Percentiles rank a stretch among this genome's conserved stretches.
Evolutionary conservation across 306 rosid genomes (phyloP).

Genomic region (Cucumis cinereus): DNA sequence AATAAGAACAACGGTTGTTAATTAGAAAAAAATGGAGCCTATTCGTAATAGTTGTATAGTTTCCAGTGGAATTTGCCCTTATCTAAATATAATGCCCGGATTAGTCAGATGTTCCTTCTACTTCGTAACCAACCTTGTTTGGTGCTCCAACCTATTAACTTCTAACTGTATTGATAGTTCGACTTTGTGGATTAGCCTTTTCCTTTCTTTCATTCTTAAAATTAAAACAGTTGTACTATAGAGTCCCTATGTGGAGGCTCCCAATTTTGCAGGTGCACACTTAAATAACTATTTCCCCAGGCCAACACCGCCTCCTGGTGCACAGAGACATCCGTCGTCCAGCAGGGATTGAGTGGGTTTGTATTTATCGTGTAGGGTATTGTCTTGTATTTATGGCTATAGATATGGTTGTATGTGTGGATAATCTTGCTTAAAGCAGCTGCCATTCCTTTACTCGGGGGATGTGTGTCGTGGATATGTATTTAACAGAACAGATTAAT

Average conservation of each 20-base stretch:
- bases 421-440: neutral
- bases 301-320: slow-evolving; percentile 96
- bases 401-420: neutral
- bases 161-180: neutral
- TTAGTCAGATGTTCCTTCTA: too few relatives aligned
- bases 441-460: neutral
- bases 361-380: slow-evolving; percentile 17
- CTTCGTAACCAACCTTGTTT: too few relatives aligned
- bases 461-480: neutral
- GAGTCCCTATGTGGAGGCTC: slow-evolving; percentile 90
- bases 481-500: neutral
- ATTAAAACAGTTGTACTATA: slow-evolving; percentile 15
- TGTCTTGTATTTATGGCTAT: slow-evolving; percentile 5
- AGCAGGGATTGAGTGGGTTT: slow-evolving; percentile 35
- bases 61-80: too few relatives aligned
- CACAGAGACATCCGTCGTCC: slow-evolving; percentile 52
- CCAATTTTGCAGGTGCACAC: slow-evolving; percentile 45
- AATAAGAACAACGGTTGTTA: too few relatives aligned
- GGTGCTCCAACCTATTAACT: neutral
- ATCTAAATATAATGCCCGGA: too few relatives aligned
- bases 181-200: neutral
- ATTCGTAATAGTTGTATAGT: too few relatives aligned
- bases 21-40: too few relatives aligned
- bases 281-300: slow-evolving; percentile 39
- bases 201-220: neutral